Conservation (phyloP, 148 eudicot genomes). For the Rhododendron ferrugineum region DNA sequence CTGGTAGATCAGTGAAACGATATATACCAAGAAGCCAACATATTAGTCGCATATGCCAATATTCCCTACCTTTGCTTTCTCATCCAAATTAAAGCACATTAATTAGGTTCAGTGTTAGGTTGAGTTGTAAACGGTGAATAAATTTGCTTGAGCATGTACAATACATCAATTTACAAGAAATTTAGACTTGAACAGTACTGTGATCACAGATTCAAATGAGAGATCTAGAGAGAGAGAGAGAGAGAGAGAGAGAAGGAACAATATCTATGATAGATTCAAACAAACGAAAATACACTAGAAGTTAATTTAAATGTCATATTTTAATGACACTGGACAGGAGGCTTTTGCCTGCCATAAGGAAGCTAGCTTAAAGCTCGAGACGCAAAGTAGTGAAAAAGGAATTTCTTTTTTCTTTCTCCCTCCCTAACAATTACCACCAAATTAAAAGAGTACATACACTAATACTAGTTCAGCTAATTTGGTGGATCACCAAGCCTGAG, state of each 20-base stretch:
- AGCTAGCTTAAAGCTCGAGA: background rate
- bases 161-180: background rate
- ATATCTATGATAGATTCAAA: background rate
- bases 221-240: background rate
- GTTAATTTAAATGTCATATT: background rate
- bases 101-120: background rate
- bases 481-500: slow-evolving; percentile 66
- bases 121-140: background rate
- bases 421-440: background rate
- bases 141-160: background rate
- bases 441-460: background rate
- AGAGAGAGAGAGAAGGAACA: background rate
- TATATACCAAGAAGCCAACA: background rate
- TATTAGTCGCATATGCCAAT: background rate
- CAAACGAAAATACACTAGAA: background rate
- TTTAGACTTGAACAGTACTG: background rate
- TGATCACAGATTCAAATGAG: background rate
- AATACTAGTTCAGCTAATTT: slow-evolving; percentile 1
- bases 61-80: background rate
- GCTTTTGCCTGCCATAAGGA: background rate
- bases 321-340: background rate
- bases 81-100: background rate
- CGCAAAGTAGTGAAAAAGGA: background rate
- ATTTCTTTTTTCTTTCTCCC: background rate
- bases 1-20: background rate